A percentile compares a stretch with the other conserved stretches of the same genome.
These are phyloP conservation scores for Paraphaeosphaeria minitans DNA, from an alignment of 2,329 filamentous ascomycete genomes.

Conservation along the genomic window DNA sequence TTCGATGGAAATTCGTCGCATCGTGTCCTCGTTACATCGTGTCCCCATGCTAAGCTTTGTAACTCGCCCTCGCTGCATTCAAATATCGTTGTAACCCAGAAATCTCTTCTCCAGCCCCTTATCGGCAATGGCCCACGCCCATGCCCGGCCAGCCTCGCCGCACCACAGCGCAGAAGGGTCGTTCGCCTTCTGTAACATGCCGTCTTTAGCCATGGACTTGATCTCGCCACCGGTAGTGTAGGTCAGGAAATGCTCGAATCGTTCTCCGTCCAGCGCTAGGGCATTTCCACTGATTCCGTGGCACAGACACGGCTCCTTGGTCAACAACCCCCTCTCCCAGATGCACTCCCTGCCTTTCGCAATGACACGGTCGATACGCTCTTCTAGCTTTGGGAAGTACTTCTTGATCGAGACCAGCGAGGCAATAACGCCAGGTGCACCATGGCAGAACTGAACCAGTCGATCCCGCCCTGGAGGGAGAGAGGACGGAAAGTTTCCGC, in stretches of 20 bases:
- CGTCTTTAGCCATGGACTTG: constrained; percentile 58
- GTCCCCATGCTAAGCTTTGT: not conserved
- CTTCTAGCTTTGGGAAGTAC: constrained; percentile 61
- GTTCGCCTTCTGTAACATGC: constrained; percentile 57
- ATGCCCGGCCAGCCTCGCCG: constrained; percentile 55
- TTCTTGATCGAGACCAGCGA: constrained; percentile 62
- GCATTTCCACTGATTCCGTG: constrained; percentile 70
- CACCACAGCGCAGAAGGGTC: constrained; percentile 58
- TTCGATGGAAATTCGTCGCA: constrained; percentile 27
- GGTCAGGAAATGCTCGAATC: constrained; percentile 63
- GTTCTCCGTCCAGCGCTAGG: constrained; percentile 57
- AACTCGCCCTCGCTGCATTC: constrained; percentile 4
- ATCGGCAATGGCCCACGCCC: constrained; percentile 55
- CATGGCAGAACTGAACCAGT: constrained; percentile 71
- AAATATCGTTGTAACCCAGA: constrained; percentile 58
- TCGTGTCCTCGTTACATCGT: constrained; percentile 18
- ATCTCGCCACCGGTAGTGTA: constrained; percentile 63
- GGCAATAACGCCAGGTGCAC: constrained; percentile 66
- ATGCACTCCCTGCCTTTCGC: constrained; percentile 58
- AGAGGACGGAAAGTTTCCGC: constrained; percentile 68
- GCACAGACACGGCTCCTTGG: constrained; percentile 68
- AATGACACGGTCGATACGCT: constrained; percentile 60
- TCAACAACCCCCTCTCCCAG: constrained; percentile 63
- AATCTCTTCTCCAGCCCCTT: constrained; percentile 53
- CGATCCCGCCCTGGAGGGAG: constrained; percentile 55